Evolutionary conservation across 495 filamentous ascomycete species (phyloP).

Genomic region (Neurospora tetraspora): DNA sequence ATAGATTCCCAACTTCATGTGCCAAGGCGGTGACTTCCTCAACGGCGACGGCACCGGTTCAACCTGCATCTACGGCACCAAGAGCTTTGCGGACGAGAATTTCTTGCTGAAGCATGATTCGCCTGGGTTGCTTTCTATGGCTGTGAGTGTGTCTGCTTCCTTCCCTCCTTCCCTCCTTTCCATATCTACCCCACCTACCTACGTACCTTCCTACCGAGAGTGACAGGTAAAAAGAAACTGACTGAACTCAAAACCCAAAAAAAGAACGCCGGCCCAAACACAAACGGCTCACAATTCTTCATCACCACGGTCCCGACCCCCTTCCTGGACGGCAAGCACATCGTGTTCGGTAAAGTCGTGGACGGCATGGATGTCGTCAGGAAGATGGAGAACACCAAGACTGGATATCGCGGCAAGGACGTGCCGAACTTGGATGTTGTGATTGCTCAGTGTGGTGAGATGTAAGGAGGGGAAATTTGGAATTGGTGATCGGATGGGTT

Average conservation of each 20-base stretch:
- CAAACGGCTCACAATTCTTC: constrained; percentile 96
- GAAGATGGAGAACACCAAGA: constrained; percentile 86
- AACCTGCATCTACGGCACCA: constrained; percentile 75
- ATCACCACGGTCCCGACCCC: constrained; percentile 80
- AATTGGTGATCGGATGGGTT: neutral
- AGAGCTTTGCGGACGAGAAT: constrained; percentile 85
- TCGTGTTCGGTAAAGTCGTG: constrained; percentile 87
- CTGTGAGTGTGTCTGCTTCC: constrained; percentile 46
- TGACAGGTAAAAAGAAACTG: neutral
- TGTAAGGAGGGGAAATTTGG: constrained; percentile 39
- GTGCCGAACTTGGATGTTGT: constrained; percentile 78
- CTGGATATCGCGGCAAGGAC: constrained; percentile 57
- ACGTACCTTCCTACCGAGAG: neutral
- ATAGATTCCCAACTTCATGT: constrained; percentile 94
- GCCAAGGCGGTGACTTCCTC: constrained; percentile 91
- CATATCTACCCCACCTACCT: neutral
- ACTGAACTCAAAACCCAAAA: neutral
- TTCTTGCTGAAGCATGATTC: constrained; percentile 70
- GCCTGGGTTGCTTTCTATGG: constrained; percentile 83
- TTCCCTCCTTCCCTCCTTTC: neutral
- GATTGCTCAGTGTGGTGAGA: constrained; percentile 81
- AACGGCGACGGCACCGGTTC: constrained; percentile 88
- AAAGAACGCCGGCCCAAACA: constrained; percentile 85
- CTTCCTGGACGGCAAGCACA: constrained; percentile 89
- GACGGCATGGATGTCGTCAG: constrained; percentile 78